Evolutionary conservation across 768 basidiomycete genomes (phyloP).

Genomic region (Trametes elegans): DNA sequence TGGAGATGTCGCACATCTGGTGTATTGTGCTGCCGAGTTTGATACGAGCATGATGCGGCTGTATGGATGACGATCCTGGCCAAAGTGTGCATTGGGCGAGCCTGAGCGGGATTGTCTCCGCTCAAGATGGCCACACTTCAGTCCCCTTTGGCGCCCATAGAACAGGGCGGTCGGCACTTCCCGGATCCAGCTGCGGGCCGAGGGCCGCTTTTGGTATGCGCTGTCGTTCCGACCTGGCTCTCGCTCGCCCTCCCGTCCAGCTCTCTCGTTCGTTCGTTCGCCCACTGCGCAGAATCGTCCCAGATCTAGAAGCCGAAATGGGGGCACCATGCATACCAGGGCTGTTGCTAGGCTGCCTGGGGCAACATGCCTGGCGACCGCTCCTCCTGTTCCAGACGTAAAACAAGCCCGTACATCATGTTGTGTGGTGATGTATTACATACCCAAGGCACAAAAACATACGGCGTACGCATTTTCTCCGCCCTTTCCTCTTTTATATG

Average conservation of each 20-base stretch:
- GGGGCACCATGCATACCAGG: neutral
- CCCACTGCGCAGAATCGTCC: neutral
- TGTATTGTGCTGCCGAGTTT: constrained; percentile 5
- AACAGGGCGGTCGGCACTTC: neutral
- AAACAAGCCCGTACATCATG: no score
- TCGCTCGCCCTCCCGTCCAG: neutral
- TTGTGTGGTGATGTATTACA: no score
- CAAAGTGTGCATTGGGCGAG: no score
- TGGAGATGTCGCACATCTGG: neutral
- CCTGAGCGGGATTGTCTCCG: constrained; percentile 10
- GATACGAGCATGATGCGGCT: constrained; percentile 17
- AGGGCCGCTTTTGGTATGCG: constrained; percentile 2
- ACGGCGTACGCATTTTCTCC: no score
- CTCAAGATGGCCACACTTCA: constrained; percentile 2
- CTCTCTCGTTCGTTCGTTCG: no score
- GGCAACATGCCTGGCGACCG: no score
- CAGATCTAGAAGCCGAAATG: no score
- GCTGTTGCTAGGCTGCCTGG: no score
- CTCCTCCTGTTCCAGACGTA: no score
- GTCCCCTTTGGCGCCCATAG: neutral
- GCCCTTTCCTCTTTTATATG: no score
- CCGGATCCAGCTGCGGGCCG: neutral
- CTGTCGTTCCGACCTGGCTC: neutral
- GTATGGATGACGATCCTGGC: constrained; percentile 1
- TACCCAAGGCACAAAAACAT: no score